Evolutionary conservation across 352 stramenopile species (phyloP).

Genomic region (Phytophthora foliorum): DNA sequence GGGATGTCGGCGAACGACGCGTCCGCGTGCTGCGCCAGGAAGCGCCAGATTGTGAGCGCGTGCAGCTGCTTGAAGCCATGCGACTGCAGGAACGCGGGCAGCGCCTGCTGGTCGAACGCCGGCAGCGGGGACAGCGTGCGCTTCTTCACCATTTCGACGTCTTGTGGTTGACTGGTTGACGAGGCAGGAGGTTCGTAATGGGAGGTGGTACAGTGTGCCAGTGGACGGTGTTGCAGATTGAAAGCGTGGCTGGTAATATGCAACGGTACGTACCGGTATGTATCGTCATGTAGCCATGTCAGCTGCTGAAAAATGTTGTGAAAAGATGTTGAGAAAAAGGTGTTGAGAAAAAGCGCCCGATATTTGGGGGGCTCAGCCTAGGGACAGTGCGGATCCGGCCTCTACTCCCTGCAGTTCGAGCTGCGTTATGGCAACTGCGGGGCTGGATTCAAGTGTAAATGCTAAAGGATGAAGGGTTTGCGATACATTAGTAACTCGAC

Average conservation of each 20-base stretch:
- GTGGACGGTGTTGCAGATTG: neutral
- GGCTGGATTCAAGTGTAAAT: too few relatives aligned
- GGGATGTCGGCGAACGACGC: constrained; percentile 70
- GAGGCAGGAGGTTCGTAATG: neutral
- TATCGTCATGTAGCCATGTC: neutral
- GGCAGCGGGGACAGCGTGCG: constrained; percentile 77
- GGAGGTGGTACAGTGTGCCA: neutral
- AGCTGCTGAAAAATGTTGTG: neutral
- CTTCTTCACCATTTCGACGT: constrained; percentile 84
- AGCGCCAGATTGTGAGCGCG: constrained; percentile 80
- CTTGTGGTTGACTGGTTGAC: neutral
- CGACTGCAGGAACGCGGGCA: constrained; percentile 68
- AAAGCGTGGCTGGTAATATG: neutral
- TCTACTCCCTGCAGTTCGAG: constrained; percentile 1
- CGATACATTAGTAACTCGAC: too few relatives aligned
- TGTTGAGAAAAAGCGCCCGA: constrained; percentile 26
- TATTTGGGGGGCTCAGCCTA: constrained; percentile 9
- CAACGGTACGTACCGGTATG: too few relatives aligned
- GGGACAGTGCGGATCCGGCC: constrained; percentile 16
- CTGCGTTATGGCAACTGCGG: neutral
- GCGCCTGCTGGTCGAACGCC: constrained; percentile 75
- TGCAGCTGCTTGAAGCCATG: constrained; percentile 84
- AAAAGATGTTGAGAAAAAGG: constrained; percentile 20
- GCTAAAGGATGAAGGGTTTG: too few relatives aligned
- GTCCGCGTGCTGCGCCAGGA: constrained; percentile 69